phyloP scores from a whole-genome alignment of 345 rosid species.

The Alliaria petiolata region DNA sequence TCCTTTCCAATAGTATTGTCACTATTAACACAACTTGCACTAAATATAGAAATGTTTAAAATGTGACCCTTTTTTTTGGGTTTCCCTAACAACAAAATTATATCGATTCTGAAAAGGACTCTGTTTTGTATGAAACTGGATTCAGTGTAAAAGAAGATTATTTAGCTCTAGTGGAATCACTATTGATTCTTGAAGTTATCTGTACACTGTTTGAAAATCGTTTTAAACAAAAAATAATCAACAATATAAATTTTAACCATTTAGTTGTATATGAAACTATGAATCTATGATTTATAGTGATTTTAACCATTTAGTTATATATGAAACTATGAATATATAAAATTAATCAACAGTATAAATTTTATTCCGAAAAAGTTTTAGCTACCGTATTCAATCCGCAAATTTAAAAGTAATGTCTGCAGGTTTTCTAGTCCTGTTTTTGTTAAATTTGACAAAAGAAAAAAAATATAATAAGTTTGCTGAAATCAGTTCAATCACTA shows the following conservation, averaged over 20 bases:
- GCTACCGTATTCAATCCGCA: neutral
- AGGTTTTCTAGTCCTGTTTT: too few species aligned
- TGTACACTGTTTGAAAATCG: neutral
- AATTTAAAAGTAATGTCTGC: neutral
- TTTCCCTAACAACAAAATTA: neutral
- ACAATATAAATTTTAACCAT: neutral
- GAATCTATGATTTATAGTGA: too few species aligned
- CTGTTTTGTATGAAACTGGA: constrained; percentile 7
- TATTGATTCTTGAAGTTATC: neutral
- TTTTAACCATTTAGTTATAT: too few species aligned
- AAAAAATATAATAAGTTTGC: too few species aligned
- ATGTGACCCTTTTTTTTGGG: neutral
- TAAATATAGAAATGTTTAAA: neutral
- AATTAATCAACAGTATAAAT: too few species aligned
- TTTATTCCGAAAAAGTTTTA: neutral
- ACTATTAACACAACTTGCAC: constrained; percentile 28
- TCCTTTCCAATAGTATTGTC: constrained; percentile 12
- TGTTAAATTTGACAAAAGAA: neutral
- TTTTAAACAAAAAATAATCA: neutral
- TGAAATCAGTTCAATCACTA: too few species aligned
- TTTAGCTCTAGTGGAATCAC: constrained; percentile 1
- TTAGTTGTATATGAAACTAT: too few species aligned
- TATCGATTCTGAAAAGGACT: constrained; percentile 7
- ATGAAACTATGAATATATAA: neutral
- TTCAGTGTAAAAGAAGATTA: neutral